Base-by-base conservation (phyloP, 2,329 filamentous ascomycete species). In the Exutisphaerella laricina region DNA sequence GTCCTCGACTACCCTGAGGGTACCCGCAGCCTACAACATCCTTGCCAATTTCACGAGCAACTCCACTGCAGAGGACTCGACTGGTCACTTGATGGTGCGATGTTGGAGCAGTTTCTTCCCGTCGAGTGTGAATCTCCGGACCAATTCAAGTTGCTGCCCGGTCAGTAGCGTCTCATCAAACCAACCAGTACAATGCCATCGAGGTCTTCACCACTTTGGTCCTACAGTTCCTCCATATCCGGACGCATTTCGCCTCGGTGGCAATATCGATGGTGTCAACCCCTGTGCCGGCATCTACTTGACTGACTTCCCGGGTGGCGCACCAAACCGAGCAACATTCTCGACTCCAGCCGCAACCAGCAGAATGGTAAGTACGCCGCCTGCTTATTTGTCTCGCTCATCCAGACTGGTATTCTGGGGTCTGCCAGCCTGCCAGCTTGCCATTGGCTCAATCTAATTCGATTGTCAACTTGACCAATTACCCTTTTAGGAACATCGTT, bases 231-330 rank as follows among this genome's bases (percentile, higher is more conserved):
- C 14, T 36, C 10, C 45, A 10, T 49, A 54, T 40, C 46, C 49
- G 9, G 31, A 34, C 30, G 22, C 41, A 25, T 41, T 53, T 33
- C 39, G 42, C 32, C 40, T 66, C 20, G 63, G 64, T 25, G 63
- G 64, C 35, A 66, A 66, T 51, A 43, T 35, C 31, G 59, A 58
- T 13, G 55, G 47, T 7, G 40, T 50, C 12, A 59, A 64, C 49
- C 56, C 57, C n/a, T 66, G 63, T 50, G 50, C 52, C 17, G 60
- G 60, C 6, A 37, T 67, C 36, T 54, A 65, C 44, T 42, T 65
- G 8, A 46, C 36, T n/a, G 51, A 66, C 35, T 43, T 70, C n/a
- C 68, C 64, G 14, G 58, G 59, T 5, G 67, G 67, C 16, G 58
- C 72, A 0, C 65, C 68, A 43, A 73, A 70, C 46, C 56, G 5